phyloP scores from a whole-genome alignment of 108 stramenopile genomes.

The Cyclotella choctawhatcheeana region DNA sequence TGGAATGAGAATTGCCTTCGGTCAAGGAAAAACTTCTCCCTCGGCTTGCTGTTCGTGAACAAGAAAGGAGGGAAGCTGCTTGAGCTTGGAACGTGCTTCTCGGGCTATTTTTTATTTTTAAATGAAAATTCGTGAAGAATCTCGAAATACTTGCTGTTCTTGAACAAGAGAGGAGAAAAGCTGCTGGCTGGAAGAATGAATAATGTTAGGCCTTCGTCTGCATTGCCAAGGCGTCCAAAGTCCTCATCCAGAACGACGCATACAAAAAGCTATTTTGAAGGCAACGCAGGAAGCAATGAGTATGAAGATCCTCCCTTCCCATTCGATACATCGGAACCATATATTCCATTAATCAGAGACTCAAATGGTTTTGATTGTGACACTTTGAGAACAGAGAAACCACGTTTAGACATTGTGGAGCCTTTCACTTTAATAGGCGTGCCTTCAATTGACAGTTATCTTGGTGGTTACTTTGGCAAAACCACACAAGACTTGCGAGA shows the following conservation, averaged over 20 bases:
- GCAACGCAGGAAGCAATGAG: slow-evolving; percentile 9
- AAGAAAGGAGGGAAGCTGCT: no score
- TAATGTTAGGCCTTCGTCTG: slow-evolving; percentile 2
- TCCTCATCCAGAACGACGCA: slow-evolving; percentile 30
- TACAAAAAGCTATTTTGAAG: slow-evolving; percentile 35
- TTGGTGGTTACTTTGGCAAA: neutral
- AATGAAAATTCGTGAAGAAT: no score
- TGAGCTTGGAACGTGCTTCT: no score
- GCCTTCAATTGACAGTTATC: neutral
- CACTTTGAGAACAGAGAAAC: slow-evolving; percentile 11
- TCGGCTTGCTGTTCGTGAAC: no score
- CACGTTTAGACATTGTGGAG: slow-evolving; percentile 5
- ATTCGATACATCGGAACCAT: neutral
- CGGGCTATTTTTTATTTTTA: no score
- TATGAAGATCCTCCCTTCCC: slow-evolving; percentile 8
- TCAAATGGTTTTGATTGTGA: slow-evolving; percentile 9
- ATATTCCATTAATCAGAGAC: slow-evolving; percentile 4
- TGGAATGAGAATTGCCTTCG: no score
- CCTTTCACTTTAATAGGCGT: neutral
- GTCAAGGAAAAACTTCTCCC: no score
- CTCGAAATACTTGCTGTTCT: no score
- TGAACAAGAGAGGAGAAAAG: no score
- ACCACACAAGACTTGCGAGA: neutral
- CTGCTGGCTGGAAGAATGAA: no score
- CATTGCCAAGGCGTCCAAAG: neutral